Base-by-base conservation (phyloP, 2,329 filamentous ascomycete genomes). In the Fusarium coffeatum region DNA sequence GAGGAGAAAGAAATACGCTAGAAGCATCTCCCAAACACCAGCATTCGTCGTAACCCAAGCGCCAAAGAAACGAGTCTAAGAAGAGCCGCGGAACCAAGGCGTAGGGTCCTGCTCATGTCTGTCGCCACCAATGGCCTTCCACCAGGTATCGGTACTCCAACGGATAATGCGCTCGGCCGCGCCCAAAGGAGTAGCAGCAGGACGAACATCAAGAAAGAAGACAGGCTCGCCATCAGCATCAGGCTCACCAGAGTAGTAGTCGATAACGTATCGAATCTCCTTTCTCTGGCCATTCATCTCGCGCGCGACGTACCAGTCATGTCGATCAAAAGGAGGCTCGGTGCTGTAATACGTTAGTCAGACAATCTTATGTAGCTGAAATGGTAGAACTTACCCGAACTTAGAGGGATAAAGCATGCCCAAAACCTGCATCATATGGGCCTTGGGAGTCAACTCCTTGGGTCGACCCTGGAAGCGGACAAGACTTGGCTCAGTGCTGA, bases 71-170 rank as follows among this genome's bases (percentile, higher is more conserved):
- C 63, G 42, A 55, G 45, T 57, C 64, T 42, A 68, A 18, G 66
- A 70, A 59, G 71, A 48, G 41, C 64, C 56, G 20, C 77, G 76
- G 74, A 80, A 76, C 51, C 80, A 77, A 12, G 78, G 75, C 59
- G 77, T 72, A 16, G 79, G 78, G 23, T 81, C 74, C 64, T 80
- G 79, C 78, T 88, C 85, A 28, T 86, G 83, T 18, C 87, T 89
- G 59, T 87, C 87, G 15, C 89, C 93, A 1, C 94, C 94, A 56
- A 89, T 93, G 0, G 94, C 94, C 72, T 88, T 90, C 90, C 93
- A 97, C 96, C 96, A 99, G 11, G 97, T 87, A 80, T 98, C 95
- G 12, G 93, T 94, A 53, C 94, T 92, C 93, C 94, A 98, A 76
- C 94, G 86, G 78, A 98, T 89, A 65, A 94, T 81, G 54, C 96